Conservation (phyloP, 495 filamentous ascomycete species). For the Aspergillus sclerotioniger region DNA sequence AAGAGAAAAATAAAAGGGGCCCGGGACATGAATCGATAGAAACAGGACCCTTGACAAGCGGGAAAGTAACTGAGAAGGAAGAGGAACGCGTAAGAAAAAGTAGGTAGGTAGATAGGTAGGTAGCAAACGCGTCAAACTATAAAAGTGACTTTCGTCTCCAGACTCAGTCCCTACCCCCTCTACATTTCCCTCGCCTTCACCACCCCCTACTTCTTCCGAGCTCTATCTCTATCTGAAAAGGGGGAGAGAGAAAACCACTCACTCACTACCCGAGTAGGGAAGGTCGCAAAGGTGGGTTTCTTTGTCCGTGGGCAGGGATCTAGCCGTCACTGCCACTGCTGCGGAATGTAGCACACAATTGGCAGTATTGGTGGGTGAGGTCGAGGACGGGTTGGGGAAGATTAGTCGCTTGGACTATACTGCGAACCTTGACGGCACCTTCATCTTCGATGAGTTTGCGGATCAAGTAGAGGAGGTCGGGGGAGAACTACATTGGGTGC, state of each 20-base stretch:
- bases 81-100: too few species aligned
- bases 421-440: constrained; percentile 94
- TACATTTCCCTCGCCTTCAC: too few species aligned
- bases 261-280: background rate
- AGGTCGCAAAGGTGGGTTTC: background rate
- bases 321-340: constrained; percentile 91
- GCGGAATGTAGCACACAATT: constrained; percentile 87
- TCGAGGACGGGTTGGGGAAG: constrained; percentile 90
- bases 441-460: constrained; percentile 95
- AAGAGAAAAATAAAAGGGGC: too few species aligned
- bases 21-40: too few species aligned
- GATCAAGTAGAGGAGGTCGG: constrained; percentile 78
- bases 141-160: too few species aligned
- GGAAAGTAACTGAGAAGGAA: too few species aligned
- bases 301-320: constrained; percentile 7
- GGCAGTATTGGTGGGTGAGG: constrained; percentile 93
- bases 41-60: too few species aligned
- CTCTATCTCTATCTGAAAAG: too few species aligned
- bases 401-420: constrained; percentile 93
- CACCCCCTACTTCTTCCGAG: too few species aligned
- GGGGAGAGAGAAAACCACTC: too few species aligned
- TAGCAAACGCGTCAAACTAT: too few species aligned
- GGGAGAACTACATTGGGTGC: constrained; percentile 71
- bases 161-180: too few species aligned
- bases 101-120: background rate